Evolutionary conservation across 202 grass and related monocot species (phyloP).

Genomic region (Panicum hallii): DNA sequence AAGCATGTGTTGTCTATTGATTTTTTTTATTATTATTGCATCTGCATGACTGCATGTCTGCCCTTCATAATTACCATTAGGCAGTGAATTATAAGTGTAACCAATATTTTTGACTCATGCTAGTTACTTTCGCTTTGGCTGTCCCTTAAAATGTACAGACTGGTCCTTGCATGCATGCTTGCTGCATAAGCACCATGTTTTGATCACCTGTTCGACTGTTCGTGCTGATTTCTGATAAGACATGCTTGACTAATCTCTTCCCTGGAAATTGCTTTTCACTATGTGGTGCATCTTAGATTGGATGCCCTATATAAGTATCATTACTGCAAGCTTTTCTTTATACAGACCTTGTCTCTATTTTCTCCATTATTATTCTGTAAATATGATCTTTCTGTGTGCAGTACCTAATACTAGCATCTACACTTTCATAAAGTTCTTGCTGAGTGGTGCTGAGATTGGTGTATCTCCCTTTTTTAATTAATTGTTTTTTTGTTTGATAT

Average conservation of each 20-base stretch:
- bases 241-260: neutral
- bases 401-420: neutral
- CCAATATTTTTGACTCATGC: neutral
- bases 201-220: no score
- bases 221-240: no score
- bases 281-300: neutral
- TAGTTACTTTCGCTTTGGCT: neutral
- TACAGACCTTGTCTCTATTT: neutral
- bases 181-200: neutral
- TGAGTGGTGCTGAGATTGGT: constrained; percentile 6
- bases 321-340: neutral
- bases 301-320: constrained; percentile 1
- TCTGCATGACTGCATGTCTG: neutral
- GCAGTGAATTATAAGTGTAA: neutral
- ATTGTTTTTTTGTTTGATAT: constrained; percentile 22
- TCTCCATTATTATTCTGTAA: neutral
- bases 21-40: constrained; percentile 3
- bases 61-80: constrained; percentile 1
- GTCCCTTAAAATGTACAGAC: neutral
- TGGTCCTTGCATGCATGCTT: neutral
- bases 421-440: neutral
- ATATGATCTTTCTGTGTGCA: neutral
- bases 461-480: constrained; percentile 7
- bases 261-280: neutral
- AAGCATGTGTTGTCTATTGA: neutral